Conservation (phyloP, 805 yeast genomes). For the Brettanomyces anomalus region DNA sequence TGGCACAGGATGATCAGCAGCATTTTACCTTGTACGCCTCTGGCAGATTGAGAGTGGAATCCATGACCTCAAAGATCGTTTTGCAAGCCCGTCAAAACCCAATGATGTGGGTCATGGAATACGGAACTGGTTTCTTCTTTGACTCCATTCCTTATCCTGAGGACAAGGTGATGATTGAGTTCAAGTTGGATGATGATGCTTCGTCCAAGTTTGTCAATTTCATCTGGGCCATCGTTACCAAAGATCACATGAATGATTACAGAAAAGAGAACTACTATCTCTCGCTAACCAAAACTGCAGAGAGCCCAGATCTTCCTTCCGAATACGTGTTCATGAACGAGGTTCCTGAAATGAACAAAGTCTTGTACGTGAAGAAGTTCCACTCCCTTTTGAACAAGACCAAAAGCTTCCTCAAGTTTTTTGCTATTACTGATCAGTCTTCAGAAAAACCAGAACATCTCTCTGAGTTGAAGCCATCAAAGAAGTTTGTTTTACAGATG, state of each 20-base stretch:
- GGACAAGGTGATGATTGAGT: constrained; percentile 53
- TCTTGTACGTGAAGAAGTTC: constrained; percentile 45
- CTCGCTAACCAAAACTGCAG: constrained; percentile 76
- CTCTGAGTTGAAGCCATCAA: constrained; percentile 43
- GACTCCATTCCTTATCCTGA: constrained; percentile 45
- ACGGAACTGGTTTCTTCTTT: constrained; percentile 46
- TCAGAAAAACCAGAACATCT: constrained; percentile 56
- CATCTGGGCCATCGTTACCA: constrained; percentile 78
- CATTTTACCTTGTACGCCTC: constrained; percentile 68
- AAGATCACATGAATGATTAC: constrained; percentile 66
- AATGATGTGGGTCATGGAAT: constrained; percentile 58
- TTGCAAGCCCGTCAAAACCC: constrained; percentile 77
- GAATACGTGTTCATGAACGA: constrained; percentile 87
- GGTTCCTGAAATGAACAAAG: constrained; percentile 68
- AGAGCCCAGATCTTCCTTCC: constrained; percentile 58
- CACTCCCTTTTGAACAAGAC: constrained; percentile 30
- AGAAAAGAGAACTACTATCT: constrained; percentile 75
- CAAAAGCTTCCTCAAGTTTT: constrained; percentile 43
- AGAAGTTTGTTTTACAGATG: constrained; percentile 48
- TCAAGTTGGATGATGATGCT: constrained; percentile 40
- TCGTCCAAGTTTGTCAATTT: constrained; percentile 52
- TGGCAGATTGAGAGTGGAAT: constrained; percentile 73
- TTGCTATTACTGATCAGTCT: constrained; percentile 83
- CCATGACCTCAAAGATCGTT: constrained; percentile 50
- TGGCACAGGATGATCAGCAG: constrained; percentile 55